These are phyloP conservation scores for Prunus salicina DNA, from an alignment of 306 rosid genomes.

Conservation along the genomic window DNA sequence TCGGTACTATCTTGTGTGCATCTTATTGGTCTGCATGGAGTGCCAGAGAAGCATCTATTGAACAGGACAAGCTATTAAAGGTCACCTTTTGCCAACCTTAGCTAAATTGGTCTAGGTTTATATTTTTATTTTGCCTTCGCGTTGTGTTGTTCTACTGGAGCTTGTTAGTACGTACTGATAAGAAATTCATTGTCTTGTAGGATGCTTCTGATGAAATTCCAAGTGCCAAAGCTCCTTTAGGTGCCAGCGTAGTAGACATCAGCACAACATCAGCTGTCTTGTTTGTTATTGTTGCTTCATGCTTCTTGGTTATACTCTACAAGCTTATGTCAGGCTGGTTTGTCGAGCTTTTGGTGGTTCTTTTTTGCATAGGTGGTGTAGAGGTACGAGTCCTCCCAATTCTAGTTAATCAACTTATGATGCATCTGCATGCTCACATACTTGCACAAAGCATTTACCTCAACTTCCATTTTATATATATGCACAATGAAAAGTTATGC, in stretches of 20 bases:
- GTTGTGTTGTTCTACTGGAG: not conserved
- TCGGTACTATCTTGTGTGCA: constrained; percentile 82
- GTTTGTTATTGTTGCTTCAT: constrained; percentile 80
- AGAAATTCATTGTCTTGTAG: constrained; percentile 35
- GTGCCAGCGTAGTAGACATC: constrained; percentile 63
- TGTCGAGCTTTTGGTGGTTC: constrained; percentile 82
- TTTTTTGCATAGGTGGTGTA: constrained; percentile 87
- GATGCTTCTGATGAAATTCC: constrained; percentile 65
- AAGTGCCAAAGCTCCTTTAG: constrained; percentile 28
- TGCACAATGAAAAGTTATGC: not conserved
- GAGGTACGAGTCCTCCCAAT: constrained; percentile 56
- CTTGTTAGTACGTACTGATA: constrained; percentile 10
- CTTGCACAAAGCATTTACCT: constrained; percentile 3
- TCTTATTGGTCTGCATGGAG: constrained; percentile 98
- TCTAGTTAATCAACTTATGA: not conserved
- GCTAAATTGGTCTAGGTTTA: constrained; percentile 2
- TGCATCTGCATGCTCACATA: constrained; percentile 17
- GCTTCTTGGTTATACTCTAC: constrained; percentile 77
- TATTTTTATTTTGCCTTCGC: not conserved
- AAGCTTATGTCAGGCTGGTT: constrained; percentile 83
- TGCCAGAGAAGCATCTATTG: constrained; percentile 69
- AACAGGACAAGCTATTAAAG: constrained; percentile 68
- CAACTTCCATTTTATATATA: not conserved
- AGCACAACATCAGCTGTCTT: constrained; percentile 66
- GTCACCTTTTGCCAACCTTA: constrained; percentile 35